Evolutionary conservation across 163 green algal species (phyloP).

Genomic region (Trebouxiophyceae sp.): DNA sequence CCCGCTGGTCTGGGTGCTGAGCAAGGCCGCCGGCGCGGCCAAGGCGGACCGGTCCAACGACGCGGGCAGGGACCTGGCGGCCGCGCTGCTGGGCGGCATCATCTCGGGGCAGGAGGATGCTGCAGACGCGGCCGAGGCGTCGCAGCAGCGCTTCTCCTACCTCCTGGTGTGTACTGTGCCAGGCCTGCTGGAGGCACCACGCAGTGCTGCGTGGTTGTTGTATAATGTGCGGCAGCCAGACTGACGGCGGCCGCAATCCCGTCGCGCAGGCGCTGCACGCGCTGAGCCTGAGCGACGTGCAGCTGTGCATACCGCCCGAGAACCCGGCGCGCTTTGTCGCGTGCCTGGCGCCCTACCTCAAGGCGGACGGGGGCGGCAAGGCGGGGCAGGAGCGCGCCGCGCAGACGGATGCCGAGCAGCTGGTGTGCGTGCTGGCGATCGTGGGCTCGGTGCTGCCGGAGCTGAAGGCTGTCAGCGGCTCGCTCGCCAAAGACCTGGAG

Average conservation of each 20-base stretch:
- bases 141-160: constrained; percentile 15
- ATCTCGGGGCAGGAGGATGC: constrained; percentile 15
- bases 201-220: too few relatives aligned
- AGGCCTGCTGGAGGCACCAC: too few relatives aligned
- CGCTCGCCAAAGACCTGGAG: background rate
- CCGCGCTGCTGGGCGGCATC: constrained; percentile 29
- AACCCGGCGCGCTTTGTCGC: constrained; percentile 53
- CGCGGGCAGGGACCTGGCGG: constrained; percentile 15
- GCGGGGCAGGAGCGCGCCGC: too few relatives aligned
- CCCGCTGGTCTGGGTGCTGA: constrained; percentile 45
- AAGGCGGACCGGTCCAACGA: too few relatives aligned
- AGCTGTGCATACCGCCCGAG: constrained; percentile 36
- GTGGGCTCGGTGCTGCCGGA: background rate
- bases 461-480: background rate
- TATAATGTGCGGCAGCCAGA: too few relatives aligned
- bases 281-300: constrained; percentile 42
- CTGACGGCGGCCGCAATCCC: too few relatives aligned
- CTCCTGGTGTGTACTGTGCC: constrained; percentile 20
- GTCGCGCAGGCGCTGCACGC: constrained; percentile 71
- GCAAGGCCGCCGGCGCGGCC: too few relatives aligned
- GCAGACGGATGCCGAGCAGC: constrained; percentile 34
- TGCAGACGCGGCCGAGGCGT: too few relatives aligned
- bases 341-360: constrained; percentile 63
- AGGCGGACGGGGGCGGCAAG: constrained; percentile 18
- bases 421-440: constrained; percentile 11